Percentiles rank a stretch among this genome's conserved stretches.
These are phyloP conservation scores for Fusarium protoensiforme DNA, from an alignment of 2,329 filamentous ascomycete species.

Conservation along the genomic window DNA sequence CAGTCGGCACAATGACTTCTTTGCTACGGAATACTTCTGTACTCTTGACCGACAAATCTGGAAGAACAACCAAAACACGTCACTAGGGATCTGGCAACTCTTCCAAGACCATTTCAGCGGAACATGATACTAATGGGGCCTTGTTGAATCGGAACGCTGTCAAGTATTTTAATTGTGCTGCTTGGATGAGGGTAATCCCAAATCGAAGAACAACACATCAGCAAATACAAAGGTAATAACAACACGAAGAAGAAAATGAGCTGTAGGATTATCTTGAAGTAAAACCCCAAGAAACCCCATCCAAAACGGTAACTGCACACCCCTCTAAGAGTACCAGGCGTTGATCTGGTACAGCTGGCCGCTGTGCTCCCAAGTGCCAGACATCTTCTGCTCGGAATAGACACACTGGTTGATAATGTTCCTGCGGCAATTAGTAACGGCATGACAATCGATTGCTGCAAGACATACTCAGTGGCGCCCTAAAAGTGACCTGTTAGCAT, in stretches of 20 bases:
- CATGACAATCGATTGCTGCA: neutral
- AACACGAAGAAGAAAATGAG: neutral
- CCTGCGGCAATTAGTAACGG: neutral
- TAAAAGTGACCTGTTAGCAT: neutral
- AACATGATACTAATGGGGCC: neutral
- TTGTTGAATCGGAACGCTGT: neutral
- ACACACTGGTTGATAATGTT: slow-evolving; percentile 28
- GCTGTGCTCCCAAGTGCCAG: slow-evolving; percentile 6
- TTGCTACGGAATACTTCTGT: neutral
- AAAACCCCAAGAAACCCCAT: neutral
- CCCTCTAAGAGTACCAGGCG: neutral
- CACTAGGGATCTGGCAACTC: neutral
- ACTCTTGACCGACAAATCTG: neutral
- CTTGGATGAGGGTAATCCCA: neutral
- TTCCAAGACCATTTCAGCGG: neutral
- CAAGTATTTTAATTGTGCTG: neutral
- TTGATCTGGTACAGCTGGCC: slow-evolving; percentile 6
- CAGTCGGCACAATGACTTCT: neutral
- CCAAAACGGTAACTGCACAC: neutral
- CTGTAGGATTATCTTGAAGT: neutral
- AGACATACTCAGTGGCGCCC: neutral
- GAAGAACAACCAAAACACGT: neutral
- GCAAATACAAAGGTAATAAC: neutral
- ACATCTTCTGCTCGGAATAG: neutral
- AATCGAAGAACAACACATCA: neutral